A percentile compares a stretch with the other conserved stretches of the same genome.
phyloP scores from a whole-genome alignment of 2,329 filamentous ascomycete genomes.

The Trichoderma breve region DNA sequence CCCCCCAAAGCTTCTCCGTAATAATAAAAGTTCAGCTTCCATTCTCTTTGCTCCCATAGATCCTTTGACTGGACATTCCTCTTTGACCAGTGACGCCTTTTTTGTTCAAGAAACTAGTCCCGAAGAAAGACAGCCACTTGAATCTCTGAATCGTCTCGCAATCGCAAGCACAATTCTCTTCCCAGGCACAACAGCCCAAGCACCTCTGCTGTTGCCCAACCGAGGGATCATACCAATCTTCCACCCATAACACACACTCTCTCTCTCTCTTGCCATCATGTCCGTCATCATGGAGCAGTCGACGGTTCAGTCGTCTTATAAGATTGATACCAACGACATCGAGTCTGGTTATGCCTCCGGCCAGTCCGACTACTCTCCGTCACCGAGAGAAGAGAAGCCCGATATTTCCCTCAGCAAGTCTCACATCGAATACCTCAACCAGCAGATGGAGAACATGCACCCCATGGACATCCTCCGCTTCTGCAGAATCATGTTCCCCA shows the following conservation, averaged over 20 bases:
- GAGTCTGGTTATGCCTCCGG: conserved; percentile 85
- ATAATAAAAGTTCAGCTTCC: conserved; percentile 2
- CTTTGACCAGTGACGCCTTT: not conserved
- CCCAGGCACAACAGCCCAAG: not conserved
- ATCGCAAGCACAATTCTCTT: not conserved
- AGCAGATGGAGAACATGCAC: conserved; percentile 81
- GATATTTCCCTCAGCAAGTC: conserved; percentile 81
- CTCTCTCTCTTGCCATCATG: conserved; percentile 26
- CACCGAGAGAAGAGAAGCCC: conserved; percentile 45
- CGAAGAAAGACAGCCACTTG: not conserved
- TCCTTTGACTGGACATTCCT: not conserved
- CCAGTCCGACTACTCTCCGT: conserved; percentile 41
- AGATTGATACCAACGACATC: conserved; percentile 45
- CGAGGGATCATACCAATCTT: not conserved
- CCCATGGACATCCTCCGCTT: conserved; percentile 90
- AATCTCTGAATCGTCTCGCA: not conserved
- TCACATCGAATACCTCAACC: conserved; percentile 88
- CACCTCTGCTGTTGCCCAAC: not conserved
- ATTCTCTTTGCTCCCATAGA: not conserved
- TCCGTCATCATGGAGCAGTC: conserved; percentile 37
- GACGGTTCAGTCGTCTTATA: conserved; percentile 43
- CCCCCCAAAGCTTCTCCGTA: not conserved
- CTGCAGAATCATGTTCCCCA: conserved; percentile 86
- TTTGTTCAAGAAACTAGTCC: not conserved
- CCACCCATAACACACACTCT: not conserved